A percentile compares a stretch with the other conserved stretches of the same genome.
phyloP scores from a whole-genome alignment of 352 stramenopile genomes.

The Pythium biforme region DNA sequence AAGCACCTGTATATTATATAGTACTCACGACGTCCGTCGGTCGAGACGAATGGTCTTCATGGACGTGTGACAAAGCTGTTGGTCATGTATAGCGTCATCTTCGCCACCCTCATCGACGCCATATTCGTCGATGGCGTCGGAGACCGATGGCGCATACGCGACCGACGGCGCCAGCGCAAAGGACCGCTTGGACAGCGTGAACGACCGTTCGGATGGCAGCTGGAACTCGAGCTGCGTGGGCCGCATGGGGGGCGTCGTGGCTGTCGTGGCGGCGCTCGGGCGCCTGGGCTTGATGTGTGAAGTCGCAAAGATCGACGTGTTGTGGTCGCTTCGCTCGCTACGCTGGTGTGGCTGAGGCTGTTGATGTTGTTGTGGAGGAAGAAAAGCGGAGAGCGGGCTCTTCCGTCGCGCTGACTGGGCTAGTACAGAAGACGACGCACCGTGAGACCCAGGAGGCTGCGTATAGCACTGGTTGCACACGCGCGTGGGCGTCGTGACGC shows the following conservation, averaged over 20 bases:
- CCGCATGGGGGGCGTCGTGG: neutral
- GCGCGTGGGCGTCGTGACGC: conserved; percentile 18
- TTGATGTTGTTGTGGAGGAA: neutral
- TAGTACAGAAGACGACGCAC: neutral
- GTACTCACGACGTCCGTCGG: neutral
- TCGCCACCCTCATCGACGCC: neutral
- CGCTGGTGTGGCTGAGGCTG: neutral
- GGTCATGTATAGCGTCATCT: neutral
- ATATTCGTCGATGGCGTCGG: neutral
- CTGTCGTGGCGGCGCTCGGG: neutral
- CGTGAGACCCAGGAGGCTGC: neutral
- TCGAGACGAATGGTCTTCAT: conserved; percentile 5
- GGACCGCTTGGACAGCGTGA: neutral
- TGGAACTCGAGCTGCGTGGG: conserved; percentile 21
- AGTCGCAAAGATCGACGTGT: neutral
- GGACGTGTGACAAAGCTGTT: neutral
- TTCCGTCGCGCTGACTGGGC: neutral
- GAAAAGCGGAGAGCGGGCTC: neutral
- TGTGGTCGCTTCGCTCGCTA: neutral
- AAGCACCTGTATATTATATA: neutral
- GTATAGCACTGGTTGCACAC: conserved; percentile 16
- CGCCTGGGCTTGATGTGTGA: neutral
- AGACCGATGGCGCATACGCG: neutral
- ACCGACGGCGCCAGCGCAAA: neutral
- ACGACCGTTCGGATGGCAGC: neutral